Conservation (phyloP, 305 asterid genomes). For the Fraxinus ornus region DNA sequence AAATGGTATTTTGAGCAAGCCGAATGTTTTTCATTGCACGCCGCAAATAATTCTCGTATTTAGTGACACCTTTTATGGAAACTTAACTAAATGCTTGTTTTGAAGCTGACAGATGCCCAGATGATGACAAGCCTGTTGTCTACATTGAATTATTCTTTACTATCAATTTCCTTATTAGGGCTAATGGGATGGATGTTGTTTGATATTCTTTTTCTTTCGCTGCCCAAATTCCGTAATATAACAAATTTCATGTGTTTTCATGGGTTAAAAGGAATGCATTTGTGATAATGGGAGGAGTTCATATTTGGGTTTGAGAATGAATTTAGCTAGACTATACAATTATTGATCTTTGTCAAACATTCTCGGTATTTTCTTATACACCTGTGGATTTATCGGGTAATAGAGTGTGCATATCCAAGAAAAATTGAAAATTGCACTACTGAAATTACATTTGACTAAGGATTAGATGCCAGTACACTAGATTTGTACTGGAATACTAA, state of each 20-base stretch:
- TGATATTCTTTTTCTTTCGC: neutral
- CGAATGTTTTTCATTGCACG: neutral
- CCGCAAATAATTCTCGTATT: neutral
- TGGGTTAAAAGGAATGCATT: neutral
- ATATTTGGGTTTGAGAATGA: neutral
- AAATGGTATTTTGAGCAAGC: too few relatives aligned
- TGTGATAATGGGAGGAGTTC: neutral
- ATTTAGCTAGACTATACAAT: neutral
- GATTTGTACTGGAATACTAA: neutral
- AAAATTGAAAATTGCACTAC: neutral
- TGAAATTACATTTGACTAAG: neutral
- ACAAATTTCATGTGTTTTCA: neutral
- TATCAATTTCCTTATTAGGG: neutral
- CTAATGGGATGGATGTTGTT: neutral
- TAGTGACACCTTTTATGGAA: neutral
- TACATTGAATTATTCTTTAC: conserved; percentile 7
- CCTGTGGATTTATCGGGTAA: neutral
- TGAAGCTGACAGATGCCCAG: neutral
- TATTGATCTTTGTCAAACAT: neutral
- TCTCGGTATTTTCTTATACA: neutral
- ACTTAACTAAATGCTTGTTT: neutral
- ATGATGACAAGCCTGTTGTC: neutral
- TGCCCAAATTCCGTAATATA: neutral
- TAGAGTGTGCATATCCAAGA: neutral
- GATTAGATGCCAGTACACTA: neutral